A percentile compares a stretch with the other conserved stretches of the same genome.
These are phyloP conservation scores for Alloascoidea africana DNA, from an alignment of 805 yeast genomes.

Conservation along the genomic window DNA sequence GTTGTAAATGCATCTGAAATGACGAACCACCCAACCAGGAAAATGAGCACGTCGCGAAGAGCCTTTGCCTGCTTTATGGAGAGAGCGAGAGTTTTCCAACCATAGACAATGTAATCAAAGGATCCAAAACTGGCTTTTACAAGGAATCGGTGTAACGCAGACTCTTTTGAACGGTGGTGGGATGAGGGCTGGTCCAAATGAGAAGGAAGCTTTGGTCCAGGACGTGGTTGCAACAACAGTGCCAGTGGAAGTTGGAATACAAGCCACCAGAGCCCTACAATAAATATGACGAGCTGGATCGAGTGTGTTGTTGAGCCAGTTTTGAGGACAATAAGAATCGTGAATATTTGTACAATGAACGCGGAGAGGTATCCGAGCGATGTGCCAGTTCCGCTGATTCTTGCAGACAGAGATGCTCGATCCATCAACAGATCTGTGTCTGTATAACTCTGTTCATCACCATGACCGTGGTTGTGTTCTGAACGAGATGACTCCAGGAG, in stretches of 20 bases:
- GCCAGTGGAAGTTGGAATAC: conserved; percentile 50
- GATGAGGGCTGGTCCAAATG: no score
- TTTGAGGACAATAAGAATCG: conserved; percentile 33
- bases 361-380: conserved; percentile 63
- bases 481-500: conserved; percentile 4
- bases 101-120: conserved; percentile 29
- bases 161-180: no score
- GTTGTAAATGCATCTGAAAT: conserved; percentile 65
- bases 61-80: conserved; percentile 46
- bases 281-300: conserved; percentile 40
- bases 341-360: conserved; percentile 42
- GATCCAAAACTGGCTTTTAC: conserved; percentile 4
- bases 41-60: conserved; percentile 50
- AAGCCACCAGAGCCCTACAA: conserved; percentile 72
- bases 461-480: conserved; percentile 7
- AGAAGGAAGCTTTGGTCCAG: conserved; percentile 21
- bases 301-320: conserved; percentile 25
- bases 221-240: conserved; percentile 28
- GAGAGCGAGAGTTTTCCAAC: conserved; percentile 43
- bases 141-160: conserved; percentile 3
- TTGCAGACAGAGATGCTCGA: conserved; percentile 27
- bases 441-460: conserved; percentile 8
- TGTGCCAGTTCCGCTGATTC: conserved; percentile 53
- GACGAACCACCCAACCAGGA: conserved; percentile 61
- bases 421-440: conserved; percentile 1